phyloP scores from a whole-genome alignment of 2,329 filamentous ascomycete species.

The Alternaria tenuissima region DNA sequence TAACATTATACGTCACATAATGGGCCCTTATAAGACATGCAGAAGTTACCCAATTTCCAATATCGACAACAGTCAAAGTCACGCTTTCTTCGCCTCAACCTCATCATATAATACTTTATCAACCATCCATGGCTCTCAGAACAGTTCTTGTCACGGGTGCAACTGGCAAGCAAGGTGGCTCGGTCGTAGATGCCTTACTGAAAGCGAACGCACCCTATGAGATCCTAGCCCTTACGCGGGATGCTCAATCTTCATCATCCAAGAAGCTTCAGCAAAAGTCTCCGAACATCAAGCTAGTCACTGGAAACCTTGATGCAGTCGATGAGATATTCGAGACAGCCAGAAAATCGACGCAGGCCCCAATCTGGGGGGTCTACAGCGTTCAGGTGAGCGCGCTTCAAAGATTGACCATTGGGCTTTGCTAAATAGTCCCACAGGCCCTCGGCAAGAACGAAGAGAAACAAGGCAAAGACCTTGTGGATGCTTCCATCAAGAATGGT shows the following conservation, averaged over 20 bases:
- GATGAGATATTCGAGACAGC: conserved; percentile 60
- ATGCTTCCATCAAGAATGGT: conserved; percentile 39
- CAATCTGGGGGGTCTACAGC: conserved; percentile 46
- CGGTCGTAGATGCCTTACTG: conserved; percentile 52
- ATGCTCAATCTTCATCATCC: conserved; percentile 58
- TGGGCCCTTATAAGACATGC: background rate
- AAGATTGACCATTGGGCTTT: background rate
- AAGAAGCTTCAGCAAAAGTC: conserved; percentile 58
- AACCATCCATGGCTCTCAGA: conserved; percentile 12
- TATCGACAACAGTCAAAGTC: background rate
- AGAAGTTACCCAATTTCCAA: background rate
- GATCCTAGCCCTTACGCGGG: conserved; percentile 66
- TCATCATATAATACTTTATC: background rate
- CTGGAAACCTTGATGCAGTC: conserved; percentile 63
- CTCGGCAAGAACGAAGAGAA: conserved; percentile 43
- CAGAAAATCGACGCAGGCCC: conserved; percentile 35
- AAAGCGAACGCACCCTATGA: conserved; percentile 51
- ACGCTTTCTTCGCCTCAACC: background rate
- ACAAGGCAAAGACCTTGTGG: conserved; percentile 51
- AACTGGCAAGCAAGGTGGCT: conserved; percentile 57
- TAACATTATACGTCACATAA: background rate
- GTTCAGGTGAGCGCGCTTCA: conserved; percentile 31
- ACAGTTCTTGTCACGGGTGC: conserved; percentile 53
- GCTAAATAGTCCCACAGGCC: background rate
- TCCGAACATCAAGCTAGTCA: conserved; percentile 60